A percentile compares a stretch with the other conserved stretches of the same genome.
Conservation (phyloP, 176 grass and related monocot genomes). For the Ananas comosus region DNA sequence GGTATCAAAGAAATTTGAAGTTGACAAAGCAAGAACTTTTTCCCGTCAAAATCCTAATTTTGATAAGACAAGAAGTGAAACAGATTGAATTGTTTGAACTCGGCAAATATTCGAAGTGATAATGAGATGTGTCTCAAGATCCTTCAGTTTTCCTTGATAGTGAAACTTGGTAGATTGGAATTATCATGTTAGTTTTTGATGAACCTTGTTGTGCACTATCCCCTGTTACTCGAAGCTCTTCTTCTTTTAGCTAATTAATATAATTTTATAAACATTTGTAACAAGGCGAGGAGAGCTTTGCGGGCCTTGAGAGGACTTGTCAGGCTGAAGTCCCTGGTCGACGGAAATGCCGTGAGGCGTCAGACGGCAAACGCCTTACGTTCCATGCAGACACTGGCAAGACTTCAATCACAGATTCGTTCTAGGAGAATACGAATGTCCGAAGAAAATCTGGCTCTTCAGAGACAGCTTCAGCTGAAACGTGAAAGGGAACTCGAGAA, state of each 20-base stretch:
- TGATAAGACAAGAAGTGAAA: no score
- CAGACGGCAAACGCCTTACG: conserved; percentile 43
- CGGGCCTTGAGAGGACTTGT: conserved; percentile 29
- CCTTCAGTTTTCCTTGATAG: no score
- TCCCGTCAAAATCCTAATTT: background rate
- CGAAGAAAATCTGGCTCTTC: conserved; percentile 59
- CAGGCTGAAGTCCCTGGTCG: conserved; percentile 49
- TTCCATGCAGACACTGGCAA: conserved; percentile 60
- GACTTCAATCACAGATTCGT: conserved; percentile 60
- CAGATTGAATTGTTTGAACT: no score
- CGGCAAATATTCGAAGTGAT: no score
- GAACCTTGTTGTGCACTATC: background rate
- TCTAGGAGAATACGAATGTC: conserved; percentile 56
- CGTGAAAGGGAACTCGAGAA: conserved; percentile 35
- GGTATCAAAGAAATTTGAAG: background rate
- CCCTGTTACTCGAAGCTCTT: background rate
- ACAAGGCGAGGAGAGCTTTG: conserved; percentile 39
- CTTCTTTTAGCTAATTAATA: background rate
- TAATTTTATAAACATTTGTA: background rate
- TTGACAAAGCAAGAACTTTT: background rate
- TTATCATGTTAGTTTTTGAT: no score
- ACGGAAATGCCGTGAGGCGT: conserved; percentile 43
- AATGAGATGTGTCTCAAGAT: no score
- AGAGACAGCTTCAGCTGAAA: conserved; percentile 44
- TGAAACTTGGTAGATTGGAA: no score